phyloP scores from a whole-genome alignment of 2,329 filamentous ascomycete genomes.

The Botryotinia globosa region DNA sequence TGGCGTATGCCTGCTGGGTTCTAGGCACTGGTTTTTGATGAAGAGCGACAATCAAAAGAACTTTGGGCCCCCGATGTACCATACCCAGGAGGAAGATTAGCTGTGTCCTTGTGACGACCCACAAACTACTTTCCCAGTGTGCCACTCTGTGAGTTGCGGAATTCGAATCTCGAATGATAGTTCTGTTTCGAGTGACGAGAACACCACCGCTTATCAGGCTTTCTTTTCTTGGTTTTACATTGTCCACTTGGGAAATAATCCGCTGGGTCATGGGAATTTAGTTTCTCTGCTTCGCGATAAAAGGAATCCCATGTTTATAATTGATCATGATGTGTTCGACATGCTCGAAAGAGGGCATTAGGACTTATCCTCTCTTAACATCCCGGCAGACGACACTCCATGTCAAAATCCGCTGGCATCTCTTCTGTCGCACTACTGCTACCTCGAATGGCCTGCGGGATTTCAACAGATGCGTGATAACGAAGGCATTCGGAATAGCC shows the following conservation, averaged over 20 bases:
- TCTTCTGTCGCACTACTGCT: neutral
- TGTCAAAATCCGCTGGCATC: neutral
- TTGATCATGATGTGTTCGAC: neutral
- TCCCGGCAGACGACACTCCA: neutral
- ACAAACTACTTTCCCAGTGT: neutral
- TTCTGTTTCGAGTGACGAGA: no score
- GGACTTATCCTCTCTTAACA: rapidly evolving
- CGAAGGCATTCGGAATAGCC: neutral
- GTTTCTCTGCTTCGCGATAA: neutral
- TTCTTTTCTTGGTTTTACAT: no score
- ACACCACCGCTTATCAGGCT: no score
- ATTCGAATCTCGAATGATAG: no score
- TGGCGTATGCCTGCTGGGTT: no score
- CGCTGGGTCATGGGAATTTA: no score
- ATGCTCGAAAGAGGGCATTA: neutral
- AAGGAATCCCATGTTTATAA: neutral
- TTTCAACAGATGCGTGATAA: no score
- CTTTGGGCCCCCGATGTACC: neutral
- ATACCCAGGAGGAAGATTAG: neutral
- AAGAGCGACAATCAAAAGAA: no score
- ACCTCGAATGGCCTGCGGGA: no score
- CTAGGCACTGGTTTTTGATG: no score
- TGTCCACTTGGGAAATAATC: no score
- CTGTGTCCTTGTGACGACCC: neutral
- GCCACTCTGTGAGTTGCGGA: no score